These are phyloP conservation scores for Fusarium goolgardi DNA, from an alignment of 2,329 filamentous ascomycete genomes.

Conservation along the genomic window DNA sequence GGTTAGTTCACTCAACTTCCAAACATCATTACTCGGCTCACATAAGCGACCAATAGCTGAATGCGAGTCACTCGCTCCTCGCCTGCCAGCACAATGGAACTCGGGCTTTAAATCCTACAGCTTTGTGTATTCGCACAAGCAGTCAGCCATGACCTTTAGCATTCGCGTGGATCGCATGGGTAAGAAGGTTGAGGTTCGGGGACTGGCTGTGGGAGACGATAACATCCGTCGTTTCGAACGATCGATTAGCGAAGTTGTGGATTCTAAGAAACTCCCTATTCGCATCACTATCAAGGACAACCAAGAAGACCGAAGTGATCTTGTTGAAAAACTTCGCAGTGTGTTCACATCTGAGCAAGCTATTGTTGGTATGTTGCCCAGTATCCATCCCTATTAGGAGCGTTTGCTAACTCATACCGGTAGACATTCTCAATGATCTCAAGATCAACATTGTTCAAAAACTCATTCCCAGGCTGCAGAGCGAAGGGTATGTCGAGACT, in stretches of 20 bases:
- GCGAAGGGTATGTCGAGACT: slow-evolving; percentile 80
- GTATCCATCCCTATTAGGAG: too few relatives aligned
- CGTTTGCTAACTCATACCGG: not conserved
- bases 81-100: slow-evolving; percentile 85
- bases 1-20: slow-evolving; percentile 58
- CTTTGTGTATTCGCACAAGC: slow-evolving; percentile 87
- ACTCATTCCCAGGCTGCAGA: slow-evolving; percentile 79
- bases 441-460: slow-evolving; percentile 86
- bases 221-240: slow-evolving; percentile 83
- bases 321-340: slow-evolving; percentile 62
- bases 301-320: slow-evolving; percentile 62
- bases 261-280: slow-evolving; percentile 65
- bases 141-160: slow-evolving; percentile 86
- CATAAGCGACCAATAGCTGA: slow-evolving; percentile 48
- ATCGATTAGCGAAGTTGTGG: slow-evolving; percentile 77
- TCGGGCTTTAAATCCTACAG: slow-evolving; percentile 74
- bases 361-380: slow-evolving; percentile 59
- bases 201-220: slow-evolving; percentile 82
- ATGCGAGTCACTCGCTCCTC: slow-evolving; percentile 67
- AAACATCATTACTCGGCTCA: slow-evolving; percentile 12
- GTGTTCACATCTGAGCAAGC: slow-evolving; percentile 80
- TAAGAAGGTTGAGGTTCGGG: slow-evolving; percentile 84
- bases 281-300: slow-evolving; percentile 62
- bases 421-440: slow-evolving; percentile 76
- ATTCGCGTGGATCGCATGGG: slow-evolving; percentile 86